Base-by-base conservation (phyloP, 371 early-diverging fungal genomes). In the Mortierella sp. region DNA sequence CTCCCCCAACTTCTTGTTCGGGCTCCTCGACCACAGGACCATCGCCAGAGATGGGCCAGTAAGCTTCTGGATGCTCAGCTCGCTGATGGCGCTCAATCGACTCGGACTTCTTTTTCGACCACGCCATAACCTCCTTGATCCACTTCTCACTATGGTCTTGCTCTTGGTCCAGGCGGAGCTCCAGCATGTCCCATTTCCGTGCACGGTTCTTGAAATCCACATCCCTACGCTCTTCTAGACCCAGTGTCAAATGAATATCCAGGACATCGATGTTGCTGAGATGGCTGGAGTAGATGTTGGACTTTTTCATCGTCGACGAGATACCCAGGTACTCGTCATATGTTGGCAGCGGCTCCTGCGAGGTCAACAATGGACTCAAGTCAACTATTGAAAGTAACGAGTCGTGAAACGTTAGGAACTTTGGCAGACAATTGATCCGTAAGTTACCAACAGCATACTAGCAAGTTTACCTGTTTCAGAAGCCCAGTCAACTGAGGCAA, bases 291-390 rank as follows among this genome's bases (percentile, higher is more conserved):
- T 78, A 81, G 0, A 65, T 11, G 7, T 74, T 38, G 12, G 73
- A 72, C 3, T 60, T 27, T 51, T 86, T 86, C 80, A 86, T 79
- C 3, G 32, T 38, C 18, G 71, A 75, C 0, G 86, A 76, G 41
- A 86, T 82, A 5, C 86, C 86, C 16, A 86, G 29, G 68, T 77
- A 81, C 43, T 86, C 86, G 32, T 82, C 73, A 10, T 82, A 86
- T 29, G 82, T 86, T 14, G 82, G 86, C 41, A 76, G 7, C 2
- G 82, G 79, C 14, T 81, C 80, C 11, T 75, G 21, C 1, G 80
- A 74, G 4, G 75, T 54, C 86, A 72, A 79, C 16, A 85, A 51
- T 12, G 72, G 73, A 44, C 79, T 79, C 68, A 86, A 56, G 63
- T 86, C 86, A 41, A 86, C 86, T 86, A 63, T 5, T 56, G 54